A percentile compares a stretch with the other conserved stretches of the same genome.
Conservation (phyloP, 2,329 filamentous ascomycete species). For the Ophiostoma ulmi region DNA sequence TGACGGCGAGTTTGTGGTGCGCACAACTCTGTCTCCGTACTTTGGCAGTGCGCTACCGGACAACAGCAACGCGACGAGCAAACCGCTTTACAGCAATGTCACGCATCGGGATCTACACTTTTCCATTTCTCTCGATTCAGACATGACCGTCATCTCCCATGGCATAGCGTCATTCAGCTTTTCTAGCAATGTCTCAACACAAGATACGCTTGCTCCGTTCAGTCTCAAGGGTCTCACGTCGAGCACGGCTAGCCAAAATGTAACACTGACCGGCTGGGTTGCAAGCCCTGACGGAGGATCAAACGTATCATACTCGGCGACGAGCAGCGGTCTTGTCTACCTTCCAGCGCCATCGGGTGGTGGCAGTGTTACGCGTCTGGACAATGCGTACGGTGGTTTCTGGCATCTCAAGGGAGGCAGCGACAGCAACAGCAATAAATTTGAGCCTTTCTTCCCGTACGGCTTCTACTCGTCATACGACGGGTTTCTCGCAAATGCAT, state of each 20-base stretch:
- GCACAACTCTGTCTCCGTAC: conserved; percentile 40
- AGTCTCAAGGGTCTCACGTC: conserved; percentile 36
- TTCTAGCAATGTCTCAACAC: conserved; percentile 28
- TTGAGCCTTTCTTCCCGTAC: conserved; percentile 42
- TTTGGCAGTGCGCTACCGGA: conserved; percentile 37
- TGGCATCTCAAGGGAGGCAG: conserved; percentile 35
- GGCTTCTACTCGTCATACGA: conserved; percentile 43
- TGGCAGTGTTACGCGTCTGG: conserved; percentile 42
- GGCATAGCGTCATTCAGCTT: conserved; percentile 34
- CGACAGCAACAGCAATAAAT: conserved; percentile 26
- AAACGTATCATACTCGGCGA: conserved; percentile 35
- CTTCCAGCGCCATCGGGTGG: conserved; percentile 41
- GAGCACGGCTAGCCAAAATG: conserved; percentile 37
- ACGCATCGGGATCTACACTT: conserved; percentile 30
- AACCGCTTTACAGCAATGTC: conserved; percentile 15
- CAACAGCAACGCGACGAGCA: not conserved
- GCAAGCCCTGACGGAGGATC: conserved; percentile 28
- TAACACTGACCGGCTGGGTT: conserved; percentile 38
- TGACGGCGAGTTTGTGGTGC: conserved; percentile 41
- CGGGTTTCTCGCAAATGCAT: conserved; percentile 38
- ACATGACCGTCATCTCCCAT: conserved; percentile 34
- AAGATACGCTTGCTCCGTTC: conserved; percentile 37
- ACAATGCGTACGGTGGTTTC: conserved; percentile 43
- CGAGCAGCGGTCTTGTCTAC: conserved; percentile 37
- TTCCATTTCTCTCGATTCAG: conserved; percentile 35